Evolutionary conservation across 75 land plant genomes (phyloP), one percentile per base, ranked within the genome.

Genomic region (Cunninghamia lanceolata): DNA sequence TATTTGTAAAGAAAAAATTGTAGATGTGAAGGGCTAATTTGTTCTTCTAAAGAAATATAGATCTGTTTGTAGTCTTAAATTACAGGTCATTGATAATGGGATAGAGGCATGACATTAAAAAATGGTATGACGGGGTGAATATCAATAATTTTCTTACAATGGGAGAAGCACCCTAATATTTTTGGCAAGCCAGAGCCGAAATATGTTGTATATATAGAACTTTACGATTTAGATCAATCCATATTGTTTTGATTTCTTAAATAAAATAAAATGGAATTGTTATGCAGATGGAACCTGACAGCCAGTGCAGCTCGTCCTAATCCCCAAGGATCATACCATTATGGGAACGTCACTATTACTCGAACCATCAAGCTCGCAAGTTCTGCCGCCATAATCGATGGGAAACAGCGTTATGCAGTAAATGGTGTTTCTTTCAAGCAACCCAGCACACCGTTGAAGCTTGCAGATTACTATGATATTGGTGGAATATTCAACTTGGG

Each of bases 241-340:
- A 21, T 78, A 39, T 78, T 34, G 9, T 19, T 4, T 39, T 40
- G 28, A 19, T 21, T 78, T 42, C 43, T 78, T 14, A 19, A 78
- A 78, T 9, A 39, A 39, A 39, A 39, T 40, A 3, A 14, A 3
- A 39, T 38, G 43, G 7, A 38, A 78, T 17, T 78, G 25, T 47
- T 74, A 19, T 85, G 46, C 89, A 85, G 94, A 36, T 91, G 94
- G 95, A 93, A 95, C 82, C 85, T 95, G 86, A 94, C 94, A 25
- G 94, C 96, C 56, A 95, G 93, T 35, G 97, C 94, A 36, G 94
- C 97, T 71, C 86, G 96, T 82, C 96, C 94, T 8, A 95, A 95
- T 85, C 97, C 97, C 16, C 97, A 95, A 77, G 97, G 97, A 28
- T 95, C 97, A 1, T 95, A 89, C 92, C 93, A 94, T 75, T 95